A percentile compares a stretch with the other conserved stretches of the same genome.
Conservation (phyloP, 768 basidiomycete genomes). For the Lactarius sp. region DNA sequence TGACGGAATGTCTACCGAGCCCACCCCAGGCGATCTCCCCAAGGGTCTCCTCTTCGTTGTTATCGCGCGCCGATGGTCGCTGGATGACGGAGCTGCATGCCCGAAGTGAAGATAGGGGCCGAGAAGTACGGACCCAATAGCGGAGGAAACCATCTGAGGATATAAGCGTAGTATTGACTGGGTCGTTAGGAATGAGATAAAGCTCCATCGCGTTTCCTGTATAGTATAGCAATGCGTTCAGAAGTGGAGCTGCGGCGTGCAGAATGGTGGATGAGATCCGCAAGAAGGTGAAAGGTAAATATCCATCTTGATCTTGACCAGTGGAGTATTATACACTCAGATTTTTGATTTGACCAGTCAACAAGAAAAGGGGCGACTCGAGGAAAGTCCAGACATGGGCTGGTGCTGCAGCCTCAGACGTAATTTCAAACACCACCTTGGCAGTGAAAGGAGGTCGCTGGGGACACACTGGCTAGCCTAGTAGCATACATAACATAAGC, state of each 20-base stretch:
- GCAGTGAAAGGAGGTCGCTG: no score
- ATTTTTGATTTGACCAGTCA: conserved; percentile 12
- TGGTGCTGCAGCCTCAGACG: not conserved
- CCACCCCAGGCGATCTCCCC: conserved; percentile 48
- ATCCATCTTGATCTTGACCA: conserved; percentile 10
- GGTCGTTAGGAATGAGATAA: conserved; percentile 49
- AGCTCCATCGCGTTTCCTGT: conserved; percentile 40
- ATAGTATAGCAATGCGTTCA: conserved; percentile 4
- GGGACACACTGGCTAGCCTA: no score
- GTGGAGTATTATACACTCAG: conserved; percentile 1
- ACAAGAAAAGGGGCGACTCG: not conserved
- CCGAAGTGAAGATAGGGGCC: conserved; percentile 32
- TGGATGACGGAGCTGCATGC: conserved; percentile 38
- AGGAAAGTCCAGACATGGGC: no score
- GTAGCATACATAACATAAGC: no score
- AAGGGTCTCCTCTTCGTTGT: conserved; percentile 39
- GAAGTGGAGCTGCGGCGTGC: conserved; percentile 16
- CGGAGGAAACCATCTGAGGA: conserved; percentile 48
- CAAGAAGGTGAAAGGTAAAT: not conserved
- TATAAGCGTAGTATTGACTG: conserved; percentile 44
- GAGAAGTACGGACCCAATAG: conserved; percentile 43
- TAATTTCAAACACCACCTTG: not conserved
- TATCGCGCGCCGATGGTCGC: conserved; percentile 34
- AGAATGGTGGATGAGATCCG: conserved; percentile 4
- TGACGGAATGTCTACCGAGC: conserved; percentile 33